Evolutionary conservation across 2,329 filamentous ascomycete species (phyloP), one percentile per base, ranked within the genome.

Genomic region (Triangularia setosa): DNA sequence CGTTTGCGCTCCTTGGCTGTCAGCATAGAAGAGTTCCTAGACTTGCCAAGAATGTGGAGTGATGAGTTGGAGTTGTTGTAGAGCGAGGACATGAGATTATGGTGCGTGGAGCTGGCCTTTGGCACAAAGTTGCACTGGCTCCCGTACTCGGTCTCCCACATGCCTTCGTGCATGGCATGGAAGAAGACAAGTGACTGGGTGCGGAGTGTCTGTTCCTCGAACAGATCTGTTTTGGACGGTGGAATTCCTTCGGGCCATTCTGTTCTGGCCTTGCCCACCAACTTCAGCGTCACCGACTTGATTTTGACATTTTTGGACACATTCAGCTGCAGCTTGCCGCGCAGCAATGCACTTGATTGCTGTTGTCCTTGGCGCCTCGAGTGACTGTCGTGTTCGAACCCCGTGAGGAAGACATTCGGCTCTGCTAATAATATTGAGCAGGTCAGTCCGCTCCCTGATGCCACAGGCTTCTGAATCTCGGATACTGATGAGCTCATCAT

Each of bases 191-290:
- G 88, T 18, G 88, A 94, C 73, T 97, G 93, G 48, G 91, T 94
- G 77, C 96, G 89, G 65, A 98, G 83, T 3, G 88, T 91, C 70
- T 95, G 90, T 67, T 92, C 90, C 73, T 98, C 93, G 71, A 87
- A 90, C 61, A 92, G 87, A 48, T 96, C 91, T 1, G 89, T 84
- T 76, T 96, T 97, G 64, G 89, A 84, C 0, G 93, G 93, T 2
- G 95, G 94, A 28, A 98, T 95, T 59, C 93, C 92, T 79, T 98
- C 95, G 16, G 95, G 94, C 95, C 95, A 99, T 73, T 97, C 93
- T 1, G 95, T 98, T 68, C 90, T 86, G 2, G 93, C 92, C 73
- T 88, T 90, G 28, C 94, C 95, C 48, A 89, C 86, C 70, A 99
- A 91, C 72, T 91, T 94, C 60, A 99, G 81, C 5, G 90, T 93